Conservation (phyloP, 192 early-diverging fungal species). For the Dimargaris xerosporica region DNA sequence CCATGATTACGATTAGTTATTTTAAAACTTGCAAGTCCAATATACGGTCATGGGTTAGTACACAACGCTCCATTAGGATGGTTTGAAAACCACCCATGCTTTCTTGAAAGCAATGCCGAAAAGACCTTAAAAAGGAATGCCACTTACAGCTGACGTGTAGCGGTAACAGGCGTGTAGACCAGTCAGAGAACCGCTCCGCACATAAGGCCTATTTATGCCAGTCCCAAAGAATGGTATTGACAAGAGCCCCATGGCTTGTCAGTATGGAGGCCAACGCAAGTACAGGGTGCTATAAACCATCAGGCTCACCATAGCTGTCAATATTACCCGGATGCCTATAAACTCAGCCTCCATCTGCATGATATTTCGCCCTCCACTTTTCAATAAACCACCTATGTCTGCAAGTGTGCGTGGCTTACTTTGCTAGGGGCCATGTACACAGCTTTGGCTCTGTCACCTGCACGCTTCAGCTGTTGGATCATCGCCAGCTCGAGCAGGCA, state of each 20-base stretch:
- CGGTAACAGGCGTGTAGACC: slow-evolving; percentile 35
- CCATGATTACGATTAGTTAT: slow-evolving; percentile 2
- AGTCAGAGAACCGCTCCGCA: slow-evolving; percentile 39
- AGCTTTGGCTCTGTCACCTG: neutral
- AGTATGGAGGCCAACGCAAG: neutral
- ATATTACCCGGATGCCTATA: neutral
- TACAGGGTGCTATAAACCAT: neutral
- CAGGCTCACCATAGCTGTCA: neutral
- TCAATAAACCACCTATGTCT: too few relatives aligned
- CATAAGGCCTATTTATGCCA: slow-evolving; percentile 24
- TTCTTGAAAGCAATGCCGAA: neutral
- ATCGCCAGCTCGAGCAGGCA: slow-evolving; percentile 1
- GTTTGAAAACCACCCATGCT: slow-evolving; percentile 6
- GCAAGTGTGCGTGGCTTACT: too few relatives aligned
- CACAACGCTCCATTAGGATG: neutral
- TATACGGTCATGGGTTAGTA: neutral
- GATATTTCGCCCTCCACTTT: too few relatives aligned
- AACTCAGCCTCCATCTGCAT: too few relatives aligned
- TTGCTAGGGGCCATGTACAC: slow-evolving; percentile 9
- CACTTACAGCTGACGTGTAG: slow-evolving; percentile 29
- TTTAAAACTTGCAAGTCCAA: neutral
- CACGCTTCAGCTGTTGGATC: neutral
- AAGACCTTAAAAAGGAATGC: neutral
- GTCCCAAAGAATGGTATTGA: neutral
- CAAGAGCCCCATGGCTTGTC: neutral